phyloP scores from a whole-genome alignment of 1,139 yeast species.

The Pneumocystis canis region DNA sequence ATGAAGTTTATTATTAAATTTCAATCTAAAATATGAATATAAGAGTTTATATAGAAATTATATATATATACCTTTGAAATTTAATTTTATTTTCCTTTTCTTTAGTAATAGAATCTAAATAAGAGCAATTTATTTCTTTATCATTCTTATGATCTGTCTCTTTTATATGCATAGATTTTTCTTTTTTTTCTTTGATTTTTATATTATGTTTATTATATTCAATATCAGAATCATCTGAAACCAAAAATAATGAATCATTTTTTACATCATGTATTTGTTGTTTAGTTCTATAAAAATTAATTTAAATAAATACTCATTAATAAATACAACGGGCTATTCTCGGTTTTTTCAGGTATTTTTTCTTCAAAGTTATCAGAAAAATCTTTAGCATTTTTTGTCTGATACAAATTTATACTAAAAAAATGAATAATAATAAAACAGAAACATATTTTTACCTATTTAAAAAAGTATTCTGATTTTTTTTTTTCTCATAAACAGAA shows the following conservation, averaged over 20 bases:
- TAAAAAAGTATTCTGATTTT: neutral
- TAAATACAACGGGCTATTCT: neutral
- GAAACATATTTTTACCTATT: neutral
- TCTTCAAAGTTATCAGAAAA: neutral
- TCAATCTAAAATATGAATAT: neutral
- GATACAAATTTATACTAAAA: neutral
- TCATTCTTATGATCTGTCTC: neutral
- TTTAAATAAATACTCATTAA: neutral
- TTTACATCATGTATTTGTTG: neutral
- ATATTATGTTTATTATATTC: constrained; percentile 7
- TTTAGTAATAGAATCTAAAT: constrained; percentile 2
- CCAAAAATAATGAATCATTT: neutral
- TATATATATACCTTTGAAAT: neutral
- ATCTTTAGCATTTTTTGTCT: neutral
- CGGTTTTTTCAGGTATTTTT: neutral
- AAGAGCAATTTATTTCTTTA: neutral
- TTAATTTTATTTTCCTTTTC: constrained; percentile 1
- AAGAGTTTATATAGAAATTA: neutral
- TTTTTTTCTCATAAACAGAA: neutral
- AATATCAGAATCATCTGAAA: constrained; percentile 13
- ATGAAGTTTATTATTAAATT: neutral
- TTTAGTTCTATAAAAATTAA: neutral
- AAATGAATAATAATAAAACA: neutral
- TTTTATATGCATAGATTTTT: neutral
- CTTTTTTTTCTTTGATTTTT: neutral